These are phyloP conservation scores for Exophiala oligosperma DNA, from an alignment of 2,329 filamentous ascomycete species.

Conservation along the genomic window DNA sequence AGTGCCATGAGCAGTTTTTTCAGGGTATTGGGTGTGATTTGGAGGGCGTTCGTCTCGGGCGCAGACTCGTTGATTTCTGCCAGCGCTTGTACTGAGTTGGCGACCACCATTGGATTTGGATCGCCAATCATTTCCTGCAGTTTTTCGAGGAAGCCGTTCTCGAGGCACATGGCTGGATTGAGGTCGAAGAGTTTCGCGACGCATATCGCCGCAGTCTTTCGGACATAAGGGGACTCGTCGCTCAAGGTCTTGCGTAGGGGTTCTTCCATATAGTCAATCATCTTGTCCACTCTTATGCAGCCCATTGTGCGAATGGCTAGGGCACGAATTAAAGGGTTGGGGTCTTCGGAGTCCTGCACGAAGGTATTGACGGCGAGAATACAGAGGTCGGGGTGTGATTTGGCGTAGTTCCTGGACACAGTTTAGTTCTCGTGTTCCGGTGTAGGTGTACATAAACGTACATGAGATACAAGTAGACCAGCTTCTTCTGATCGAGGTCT, in stretches of 20 bases:
- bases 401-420: slow-evolving; percentile 85
- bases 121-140: slow-evolving; percentile 96
- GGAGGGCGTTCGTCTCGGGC: slow-evolving; percentile 83
- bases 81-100: slow-evolving; percentile 92
- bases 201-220: slow-evolving; percentile 96
- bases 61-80: slow-evolving; percentile 88
- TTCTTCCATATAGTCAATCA: slow-evolving; percentile 99
- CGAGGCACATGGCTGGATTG: slow-evolving; percentile 86
- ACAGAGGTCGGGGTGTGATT: slow-evolving; percentile 96
- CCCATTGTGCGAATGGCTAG: slow-evolving; percentile 98
- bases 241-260: slow-evolving; percentile 91
- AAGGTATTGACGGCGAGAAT: slow-evolving; percentile 99
- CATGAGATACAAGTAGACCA: slow-evolving; percentile 98
- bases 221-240: slow-evolving; percentile 97
- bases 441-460: slow-evolving; percentile 46
- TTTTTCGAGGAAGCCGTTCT: slow-evolving; percentile 93
- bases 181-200: slow-evolving; percentile 97
- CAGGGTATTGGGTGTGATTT: slow-evolving; percentile 76
- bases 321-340: slow-evolving; percentile 91
- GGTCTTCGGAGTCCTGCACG: slow-evolving; percentile 97
- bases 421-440: slow-evolving; percentile 6
- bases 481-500: slow-evolving; percentile 98
- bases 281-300: slow-evolving; percentile 96
- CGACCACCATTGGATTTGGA: slow-evolving; percentile 98
- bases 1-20: slow-evolving; percentile 96